Conservation (phyloP, 2,329 filamentous ascomycete genomes). For the Colletotrichum brevisporum region DNA sequence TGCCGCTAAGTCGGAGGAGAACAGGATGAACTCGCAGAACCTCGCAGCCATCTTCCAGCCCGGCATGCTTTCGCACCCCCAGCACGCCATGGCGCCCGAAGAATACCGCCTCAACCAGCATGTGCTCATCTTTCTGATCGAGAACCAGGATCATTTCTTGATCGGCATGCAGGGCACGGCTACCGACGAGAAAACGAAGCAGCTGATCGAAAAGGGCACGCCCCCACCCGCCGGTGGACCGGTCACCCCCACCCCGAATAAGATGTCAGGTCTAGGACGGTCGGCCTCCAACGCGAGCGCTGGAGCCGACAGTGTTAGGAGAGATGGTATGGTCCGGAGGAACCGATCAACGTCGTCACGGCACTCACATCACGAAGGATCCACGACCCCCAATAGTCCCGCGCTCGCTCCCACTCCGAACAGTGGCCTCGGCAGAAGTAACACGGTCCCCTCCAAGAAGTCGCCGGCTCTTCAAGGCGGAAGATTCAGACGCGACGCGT, state of each 20-base stretch:
- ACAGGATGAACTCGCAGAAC: slow-evolving; percentile 96
- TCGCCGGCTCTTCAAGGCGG: slow-evolving; percentile 79
- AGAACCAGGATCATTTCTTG: slow-evolving; percentile 98
- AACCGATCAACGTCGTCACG: slow-evolving; percentile 96
- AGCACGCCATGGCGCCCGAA: slow-evolving; percentile 93
- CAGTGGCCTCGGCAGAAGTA: slow-evolving; percentile 76
- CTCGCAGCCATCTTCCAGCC: slow-evolving; percentile 98
- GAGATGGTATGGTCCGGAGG: slow-evolving; percentile 83
- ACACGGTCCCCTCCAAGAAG: slow-evolving; percentile 93
- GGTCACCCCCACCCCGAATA: slow-evolving; percentile 64
- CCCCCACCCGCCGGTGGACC: slow-evolving; percentile 61
- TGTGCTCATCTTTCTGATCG: slow-evolving; percentile 96
- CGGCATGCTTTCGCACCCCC: slow-evolving; percentile 92
- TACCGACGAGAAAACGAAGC: slow-evolving; percentile 85
- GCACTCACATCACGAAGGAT: slow-evolving; percentile 82
- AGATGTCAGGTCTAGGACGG: slow-evolving; percentile 74
- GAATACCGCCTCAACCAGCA: slow-evolving; percentile 97
- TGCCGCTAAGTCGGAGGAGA: slow-evolving; percentile 94
- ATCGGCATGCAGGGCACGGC: slow-evolving; percentile 99
- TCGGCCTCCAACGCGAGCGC: slow-evolving; percentile 91
- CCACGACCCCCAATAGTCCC: slow-evolving; percentile 78
- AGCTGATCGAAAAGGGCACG: slow-evolving; percentile 78
- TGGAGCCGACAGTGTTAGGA: slow-evolving; percentile 87
- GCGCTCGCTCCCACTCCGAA: slow-evolving; percentile 68
- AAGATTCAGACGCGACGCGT: slow-evolving; percentile 66